Evolutionary conservation across 768 basidiomycete genomes (phyloP).

Genomic region (Neoboletus subvelutipes): DNA sequence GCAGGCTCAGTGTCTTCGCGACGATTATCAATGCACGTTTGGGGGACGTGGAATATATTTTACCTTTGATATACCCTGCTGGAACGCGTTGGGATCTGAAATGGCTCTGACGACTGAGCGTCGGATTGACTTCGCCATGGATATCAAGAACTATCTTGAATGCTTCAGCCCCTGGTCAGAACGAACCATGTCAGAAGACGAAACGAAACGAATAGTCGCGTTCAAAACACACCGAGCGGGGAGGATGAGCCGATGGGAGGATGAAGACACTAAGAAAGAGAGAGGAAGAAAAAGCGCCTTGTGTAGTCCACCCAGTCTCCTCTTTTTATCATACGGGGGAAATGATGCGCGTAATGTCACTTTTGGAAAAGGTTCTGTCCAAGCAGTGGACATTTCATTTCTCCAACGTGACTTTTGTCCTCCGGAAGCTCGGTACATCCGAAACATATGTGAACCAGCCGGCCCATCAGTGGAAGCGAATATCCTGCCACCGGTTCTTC

Average conservation of each 20-base stretch:
- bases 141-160: background rate
- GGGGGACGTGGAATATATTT: background rate
- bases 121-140: slow-evolving; percentile 13
- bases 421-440: background rate
- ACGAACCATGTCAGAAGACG: background rate
- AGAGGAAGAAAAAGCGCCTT: background rate
- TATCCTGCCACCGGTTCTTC: too few species aligned
- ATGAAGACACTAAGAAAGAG: too few species aligned
- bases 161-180: background rate
- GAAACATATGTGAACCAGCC: background rate
- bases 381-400: background rate
- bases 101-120: slow-evolving; percentile 23
- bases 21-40: background rate
- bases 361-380: background rate
- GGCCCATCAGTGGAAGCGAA: too few species aligned
- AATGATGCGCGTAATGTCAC: too few species aligned
- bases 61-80: slow-evolving; percentile 4
- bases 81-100: slow-evolving; percentile 16
- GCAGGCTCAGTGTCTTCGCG: background rate
- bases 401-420: background rate
- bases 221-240: background rate
- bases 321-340: background rate
- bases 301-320: background rate
- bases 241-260: too few species aligned
- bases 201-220: background rate